Conservation (phyloP, 192 early-diverging fungal species). For the Neocallimastix lanati region DNA sequence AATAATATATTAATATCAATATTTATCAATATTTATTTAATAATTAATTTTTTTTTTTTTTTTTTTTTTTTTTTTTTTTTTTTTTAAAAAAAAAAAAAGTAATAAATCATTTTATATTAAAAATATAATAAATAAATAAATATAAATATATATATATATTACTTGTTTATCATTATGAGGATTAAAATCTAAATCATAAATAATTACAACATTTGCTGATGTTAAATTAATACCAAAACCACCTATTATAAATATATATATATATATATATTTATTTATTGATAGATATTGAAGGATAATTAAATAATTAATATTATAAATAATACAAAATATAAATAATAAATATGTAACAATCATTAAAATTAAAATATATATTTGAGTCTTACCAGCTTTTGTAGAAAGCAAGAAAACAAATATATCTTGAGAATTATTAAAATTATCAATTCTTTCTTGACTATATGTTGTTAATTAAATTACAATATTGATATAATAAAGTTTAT, state of each 20-base stretch:
- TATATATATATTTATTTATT: background rate
- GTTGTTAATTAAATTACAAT: background rate
- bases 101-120: too few relatives aligned
- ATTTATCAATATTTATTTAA: too few relatives aligned
- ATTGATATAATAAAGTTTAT: too few relatives aligned
- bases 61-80: too few relatives aligned
- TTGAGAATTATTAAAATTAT: slow-evolving; percentile 46
- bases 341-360: too few relatives aligned
- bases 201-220: slow-evolving; percentile 55
- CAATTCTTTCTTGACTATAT: slow-evolving; percentile 42
- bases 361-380: background rate
- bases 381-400: slow-evolving; percentile 55
- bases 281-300: background rate
- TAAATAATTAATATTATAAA: background rate
- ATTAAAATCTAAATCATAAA: slow-evolving; percentile 66
- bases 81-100: too few relatives aligned
- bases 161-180: slow-evolving; percentile 61
- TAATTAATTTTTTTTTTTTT: too few relatives aligned
- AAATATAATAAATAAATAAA: too few relatives aligned
- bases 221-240: slow-evolving; percentile 70
- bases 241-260: background rate
- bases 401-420: slow-evolving; percentile 44
- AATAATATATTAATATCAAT: too few relatives aligned
- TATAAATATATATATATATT: background rate
- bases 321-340: too few relatives aligned